Conservation (phyloP, 78 protist species). For the Cavenderia fasciculata region DNA sequence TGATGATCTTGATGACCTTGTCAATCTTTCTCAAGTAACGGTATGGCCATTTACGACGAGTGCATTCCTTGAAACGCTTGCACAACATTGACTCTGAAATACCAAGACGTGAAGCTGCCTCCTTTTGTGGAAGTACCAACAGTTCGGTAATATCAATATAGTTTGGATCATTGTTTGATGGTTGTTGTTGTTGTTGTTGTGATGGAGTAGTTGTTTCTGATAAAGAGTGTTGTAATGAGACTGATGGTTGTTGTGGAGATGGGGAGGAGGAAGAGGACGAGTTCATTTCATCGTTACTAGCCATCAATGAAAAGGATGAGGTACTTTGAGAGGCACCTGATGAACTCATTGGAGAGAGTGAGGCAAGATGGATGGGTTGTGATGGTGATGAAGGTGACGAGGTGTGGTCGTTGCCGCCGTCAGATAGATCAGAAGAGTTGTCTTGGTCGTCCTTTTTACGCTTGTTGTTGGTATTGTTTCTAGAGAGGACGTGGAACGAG, state of each 20-base stretch:
- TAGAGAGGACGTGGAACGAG: constrained; percentile 31
- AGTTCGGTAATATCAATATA: constrained; percentile 80
- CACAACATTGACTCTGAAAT: constrained; percentile 85
- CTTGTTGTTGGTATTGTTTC: constrained; percentile 30
- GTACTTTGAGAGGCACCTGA: background rate
- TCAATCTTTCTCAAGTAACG: constrained; percentile 72
- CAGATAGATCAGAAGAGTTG: background rate
- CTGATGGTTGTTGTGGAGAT: background rate
- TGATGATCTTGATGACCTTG: constrained; percentile 76
- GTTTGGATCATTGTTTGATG: constrained; percentile 35
- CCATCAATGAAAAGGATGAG: background rate
- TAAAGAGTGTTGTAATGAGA: constrained; percentile 25
- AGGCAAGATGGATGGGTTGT: background rate
- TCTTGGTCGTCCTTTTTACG: constrained; percentile 36
- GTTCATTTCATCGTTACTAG: background rate
- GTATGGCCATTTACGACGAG: constrained; percentile 85
- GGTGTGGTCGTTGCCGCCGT: too few relatives aligned
- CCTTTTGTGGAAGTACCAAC: constrained; percentile 81
- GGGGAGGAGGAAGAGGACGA: constrained; percentile 56
- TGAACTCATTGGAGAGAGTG: background rate
- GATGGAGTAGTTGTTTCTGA: background rate
- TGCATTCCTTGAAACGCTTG: constrained; percentile 84
- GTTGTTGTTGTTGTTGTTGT: background rate
- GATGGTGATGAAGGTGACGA: background rate
- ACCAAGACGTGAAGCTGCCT: constrained; percentile 78